A percentile compares a stretch with the other conserved stretches of the same genome.
These are phyloP conservation scores for Rhynchosporium secalis DNA, from an alignment of 2,329 filamentous ascomycete genomes.

Conservation along the genomic window DNA sequence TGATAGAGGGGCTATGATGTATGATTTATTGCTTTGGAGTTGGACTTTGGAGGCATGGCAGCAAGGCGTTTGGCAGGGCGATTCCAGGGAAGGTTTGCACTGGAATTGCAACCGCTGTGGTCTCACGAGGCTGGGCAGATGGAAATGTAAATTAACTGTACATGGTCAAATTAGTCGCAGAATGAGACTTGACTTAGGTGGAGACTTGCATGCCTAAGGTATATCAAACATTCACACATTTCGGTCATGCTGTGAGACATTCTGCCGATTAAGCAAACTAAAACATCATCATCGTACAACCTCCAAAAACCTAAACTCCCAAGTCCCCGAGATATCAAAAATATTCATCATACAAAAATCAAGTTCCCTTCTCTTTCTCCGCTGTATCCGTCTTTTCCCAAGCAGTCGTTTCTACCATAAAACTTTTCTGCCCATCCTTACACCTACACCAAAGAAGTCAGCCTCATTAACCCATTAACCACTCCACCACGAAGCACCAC, in stretches of 20 bases:
- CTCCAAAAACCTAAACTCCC: neutral
- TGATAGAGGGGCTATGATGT: constrained; percentile 9
- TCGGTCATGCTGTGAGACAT: neutral
- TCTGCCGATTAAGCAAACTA: neutral
- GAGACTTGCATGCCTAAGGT: neutral
- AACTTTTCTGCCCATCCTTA: constrained; percentile 55
- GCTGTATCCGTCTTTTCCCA: constrained; percentile 49
- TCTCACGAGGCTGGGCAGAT: neutral
- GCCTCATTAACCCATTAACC: constrained; percentile 3
- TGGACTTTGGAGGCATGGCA: constrained; percentile 23
- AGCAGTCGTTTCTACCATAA: constrained; percentile 63
- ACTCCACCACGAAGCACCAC: constrained; percentile 4
- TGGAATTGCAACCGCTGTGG: neutral
- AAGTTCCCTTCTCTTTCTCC: constrained; percentile 13
- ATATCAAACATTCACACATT: neutral
- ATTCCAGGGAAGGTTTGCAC: neutral
- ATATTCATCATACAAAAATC: neutral
- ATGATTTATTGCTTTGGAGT: constrained; percentile 7
- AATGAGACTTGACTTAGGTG: neutral
- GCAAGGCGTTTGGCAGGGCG: constrained; percentile 24
- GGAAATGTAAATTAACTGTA: constrained; percentile 5
- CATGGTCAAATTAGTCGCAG: neutral
- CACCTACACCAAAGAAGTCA: constrained; percentile 49
- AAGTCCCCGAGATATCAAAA: neutral
- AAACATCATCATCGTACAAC: neutral